Conservation (phyloP, 768 basidiomycete species). For the Termitomyces bulborhizus region DNA sequence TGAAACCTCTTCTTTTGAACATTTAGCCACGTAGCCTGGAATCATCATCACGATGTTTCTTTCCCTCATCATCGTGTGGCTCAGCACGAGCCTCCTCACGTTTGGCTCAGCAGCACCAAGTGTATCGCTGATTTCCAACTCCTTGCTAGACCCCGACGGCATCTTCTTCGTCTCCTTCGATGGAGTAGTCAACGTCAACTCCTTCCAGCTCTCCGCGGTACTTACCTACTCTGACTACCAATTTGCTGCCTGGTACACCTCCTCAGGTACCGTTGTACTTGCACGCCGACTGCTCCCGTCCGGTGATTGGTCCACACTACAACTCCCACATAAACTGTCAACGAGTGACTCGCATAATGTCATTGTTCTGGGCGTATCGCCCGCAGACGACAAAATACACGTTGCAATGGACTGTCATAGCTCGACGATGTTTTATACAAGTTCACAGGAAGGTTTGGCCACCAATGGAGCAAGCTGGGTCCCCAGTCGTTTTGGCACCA, state of each 20-base stretch:
- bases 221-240: constrained; percentile 33
- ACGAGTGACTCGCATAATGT: constrained; percentile 40
- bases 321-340: constrained; percentile 34
- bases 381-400: constrained; percentile 39
- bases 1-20: not conserved
- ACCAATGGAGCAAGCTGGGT: constrained; percentile 36
- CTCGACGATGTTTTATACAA: constrained; percentile 35
- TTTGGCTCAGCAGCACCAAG: constrained; percentile 27
- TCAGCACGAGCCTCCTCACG: constrained; percentile 7
- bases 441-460: constrained; percentile 32
- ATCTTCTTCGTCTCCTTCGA: constrained; percentile 42
- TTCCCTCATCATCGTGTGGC: constrained; percentile 3
- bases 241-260: constrained; percentile 42
- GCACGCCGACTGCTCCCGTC: constrained; percentile 34
- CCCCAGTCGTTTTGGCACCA: constrained; percentile 33
- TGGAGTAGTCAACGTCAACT: constrained; percentile 41
- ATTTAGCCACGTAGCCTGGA: not conserved
- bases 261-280: constrained; percentile 31
- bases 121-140: constrained; percentile 33
- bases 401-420: constrained; percentile 44
- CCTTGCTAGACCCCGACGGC: constrained; percentile 31
- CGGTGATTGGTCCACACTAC: constrained; percentile 34
- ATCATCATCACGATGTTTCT: constrained; percentile 5
- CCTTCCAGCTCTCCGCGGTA: constrained; percentile 38
- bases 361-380: constrained; percentile 36